phyloP scores from a whole-genome alignment of 192 early-diverging fungal species.

The Rhizoclosmatium globosum region DNA sequence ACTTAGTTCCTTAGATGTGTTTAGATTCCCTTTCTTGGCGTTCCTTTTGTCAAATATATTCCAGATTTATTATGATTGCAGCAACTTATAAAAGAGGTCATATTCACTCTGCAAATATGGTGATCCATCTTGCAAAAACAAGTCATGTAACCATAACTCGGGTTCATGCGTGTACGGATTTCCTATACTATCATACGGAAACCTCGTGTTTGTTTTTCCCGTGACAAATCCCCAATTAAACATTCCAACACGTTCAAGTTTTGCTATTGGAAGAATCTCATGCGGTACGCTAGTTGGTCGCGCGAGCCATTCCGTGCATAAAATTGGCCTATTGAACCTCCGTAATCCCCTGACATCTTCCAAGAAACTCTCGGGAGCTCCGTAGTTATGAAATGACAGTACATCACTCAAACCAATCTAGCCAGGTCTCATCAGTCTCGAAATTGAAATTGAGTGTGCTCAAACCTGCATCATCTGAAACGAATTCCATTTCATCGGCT shows the following conservation, averaged over 20 bases:
- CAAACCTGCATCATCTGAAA: background rate
- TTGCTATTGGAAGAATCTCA: slow-evolving; percentile 10
- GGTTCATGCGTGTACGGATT: slow-evolving; percentile 2
- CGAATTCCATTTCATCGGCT: background rate
- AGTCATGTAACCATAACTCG: slow-evolving; percentile 14
- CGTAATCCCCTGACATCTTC: background rate
- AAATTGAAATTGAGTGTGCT: background rate
- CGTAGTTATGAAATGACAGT: slow-evolving; percentile 10
- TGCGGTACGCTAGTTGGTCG: background rate
- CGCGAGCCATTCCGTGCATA: slow-evolving; percentile 23
- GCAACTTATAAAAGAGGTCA: too few relatives aligned
- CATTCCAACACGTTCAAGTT: slow-evolving; percentile 16
- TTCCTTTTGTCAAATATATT: too few relatives aligned
- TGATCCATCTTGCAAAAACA: slow-evolving; percentile 6
- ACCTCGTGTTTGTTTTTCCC: slow-evolving; percentile 1
- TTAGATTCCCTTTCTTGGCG: too few relatives aligned
- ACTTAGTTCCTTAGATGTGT: too few relatives aligned
- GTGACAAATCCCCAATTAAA: slow-evolving; percentile 23
- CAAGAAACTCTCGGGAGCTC: background rate
- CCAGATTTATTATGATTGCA: too few relatives aligned
- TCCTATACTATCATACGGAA: background rate
- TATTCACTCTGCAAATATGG: too few relatives aligned
- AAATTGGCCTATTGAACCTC: background rate
- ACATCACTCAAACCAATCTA: background rate
- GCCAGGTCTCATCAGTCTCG: background rate